Evolutionary conservation across 179 eudicot species (phyloP).

Genomic region (Dionaea muscipula): DNA sequence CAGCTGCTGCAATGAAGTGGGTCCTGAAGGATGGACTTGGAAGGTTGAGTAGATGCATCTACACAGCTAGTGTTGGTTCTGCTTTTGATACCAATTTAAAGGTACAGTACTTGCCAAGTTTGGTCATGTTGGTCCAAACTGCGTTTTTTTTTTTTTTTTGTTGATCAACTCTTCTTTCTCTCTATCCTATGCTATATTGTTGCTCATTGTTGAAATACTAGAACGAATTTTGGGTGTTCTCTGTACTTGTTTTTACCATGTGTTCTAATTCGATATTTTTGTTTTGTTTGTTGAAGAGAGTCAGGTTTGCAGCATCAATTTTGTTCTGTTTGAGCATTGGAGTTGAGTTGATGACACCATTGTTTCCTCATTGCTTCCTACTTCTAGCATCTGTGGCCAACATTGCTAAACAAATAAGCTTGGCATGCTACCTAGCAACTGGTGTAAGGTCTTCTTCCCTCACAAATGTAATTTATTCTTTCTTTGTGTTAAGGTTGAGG

Average conservation of each 20-base stretch:
- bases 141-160: too few relatives aligned
- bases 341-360: conserved; percentile 84
- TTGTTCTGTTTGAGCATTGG: conserved; percentile 95
- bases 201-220: not conserved
- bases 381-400: conserved; percentile 86
- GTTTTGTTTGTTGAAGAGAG: conserved; percentile 43
- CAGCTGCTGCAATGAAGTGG: conserved; percentile 97
- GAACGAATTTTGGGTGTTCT: not conserved
- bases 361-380: conserved; percentile 73
- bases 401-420: conserved; percentile 88
- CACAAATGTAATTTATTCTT: not conserved
- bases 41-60: conserved; percentile 79
- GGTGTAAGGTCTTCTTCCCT: conserved; percentile 44
- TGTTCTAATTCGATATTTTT: conserved; percentile 7
- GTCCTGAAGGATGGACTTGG: conserved; percentile 97
- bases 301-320: conserved; percentile 73
- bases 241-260: conserved; percentile 2
- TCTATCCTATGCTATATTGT: too few relatives aligned
- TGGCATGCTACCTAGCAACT: conserved; percentile 86
- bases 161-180: too few relatives aligned
- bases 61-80: conserved; percentile 83
- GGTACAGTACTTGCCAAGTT: conserved; percentile 23
- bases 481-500: not conserved
- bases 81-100: conserved; percentile 93
- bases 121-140: too few relatives aligned